These are phyloP conservation scores for Actinomucor elegans DNA, from an alignment of 371 early-diverging fungal species.

Conservation along the genomic window DNA sequence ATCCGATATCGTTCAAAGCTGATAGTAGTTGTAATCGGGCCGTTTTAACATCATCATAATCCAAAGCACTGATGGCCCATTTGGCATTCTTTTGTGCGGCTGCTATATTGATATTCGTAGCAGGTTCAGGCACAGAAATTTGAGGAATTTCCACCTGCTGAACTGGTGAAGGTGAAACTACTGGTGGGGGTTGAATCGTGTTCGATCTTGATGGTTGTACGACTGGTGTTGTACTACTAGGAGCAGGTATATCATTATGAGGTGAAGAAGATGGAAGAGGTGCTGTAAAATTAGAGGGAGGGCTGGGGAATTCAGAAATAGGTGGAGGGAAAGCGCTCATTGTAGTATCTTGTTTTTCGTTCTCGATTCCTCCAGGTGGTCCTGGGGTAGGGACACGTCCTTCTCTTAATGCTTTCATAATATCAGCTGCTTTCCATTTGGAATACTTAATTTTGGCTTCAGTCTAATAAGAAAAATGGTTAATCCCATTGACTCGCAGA, in stretches of 20 bases:
- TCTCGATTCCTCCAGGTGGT: conserved; percentile 48
- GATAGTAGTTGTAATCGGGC: conserved; percentile 82
- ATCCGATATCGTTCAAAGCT: conserved; percentile 63
- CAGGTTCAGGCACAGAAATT: conserved; percentile 15
- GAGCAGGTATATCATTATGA: conserved; percentile 2
- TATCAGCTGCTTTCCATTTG: conserved; percentile 94
- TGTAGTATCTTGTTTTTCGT: conserved; percentile 8
- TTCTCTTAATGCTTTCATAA: conserved; percentile 88
- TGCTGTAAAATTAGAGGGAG: conserved; percentile 51
- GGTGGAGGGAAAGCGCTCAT: conserved; percentile 14
- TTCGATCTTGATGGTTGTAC: no score
- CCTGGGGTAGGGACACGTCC: conserved; percentile 75
- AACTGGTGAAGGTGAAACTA: conserved; percentile 7
- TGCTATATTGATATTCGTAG: conserved; percentile 42
- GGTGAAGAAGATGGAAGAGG: conserved; percentile 24
- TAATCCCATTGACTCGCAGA: background rate
- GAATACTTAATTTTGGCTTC: conserved; percentile 92
- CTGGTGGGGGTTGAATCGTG: no score
- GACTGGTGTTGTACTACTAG: conserved; percentile 22
- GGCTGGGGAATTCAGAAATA: conserved; percentile 52
- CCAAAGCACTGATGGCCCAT: conserved; percentile 93
- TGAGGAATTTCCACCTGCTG: background rate
- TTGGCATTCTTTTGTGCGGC: conserved; percentile 86
- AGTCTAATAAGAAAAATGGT: conserved; percentile 39
- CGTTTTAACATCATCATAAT: conserved; percentile 89